A percentile compares a stretch with the other conserved stretches of the same genome.
phyloP scores from a whole-genome alignment of 1,284 basidiomycete genomes.

The Cutaneotrichosporon sp. region DNA sequence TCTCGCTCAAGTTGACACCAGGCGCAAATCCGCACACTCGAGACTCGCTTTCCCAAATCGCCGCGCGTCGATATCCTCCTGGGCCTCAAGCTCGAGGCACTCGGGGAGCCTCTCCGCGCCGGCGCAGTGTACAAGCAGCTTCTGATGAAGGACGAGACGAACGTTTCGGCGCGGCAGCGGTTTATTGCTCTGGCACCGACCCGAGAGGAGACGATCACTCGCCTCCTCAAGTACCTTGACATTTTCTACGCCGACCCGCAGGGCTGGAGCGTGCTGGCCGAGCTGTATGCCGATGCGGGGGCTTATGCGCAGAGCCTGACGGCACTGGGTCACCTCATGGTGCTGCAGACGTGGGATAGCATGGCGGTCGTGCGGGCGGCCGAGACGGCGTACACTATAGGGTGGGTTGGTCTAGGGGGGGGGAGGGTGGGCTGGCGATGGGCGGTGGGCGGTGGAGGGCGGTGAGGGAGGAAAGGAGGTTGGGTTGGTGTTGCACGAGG shows the following conservation, averaged over 20 bases:
- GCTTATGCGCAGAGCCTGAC: constrained; percentile 58
- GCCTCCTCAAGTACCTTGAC: constrained; percentile 78
- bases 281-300: constrained; percentile 75
- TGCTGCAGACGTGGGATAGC: constrained; percentile 47
- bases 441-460: too few species aligned
- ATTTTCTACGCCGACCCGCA: constrained; percentile 90
- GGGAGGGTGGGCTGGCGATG: neutral
- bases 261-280: constrained; percentile 90
- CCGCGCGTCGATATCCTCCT: constrained; percentile 78
- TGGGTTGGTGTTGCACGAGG: neutral
- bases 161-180: constrained; percentile 81
- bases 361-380: constrained; percentile 39
- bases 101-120: constrained; percentile 55
- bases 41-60: constrained; percentile 73
- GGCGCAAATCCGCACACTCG: constrained; percentile 67
- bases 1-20: constrained; percentile 37
- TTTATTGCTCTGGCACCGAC: constrained; percentile 63
- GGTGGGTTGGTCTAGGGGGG: constrained; percentile 31
- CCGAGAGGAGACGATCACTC: constrained; percentile 64
- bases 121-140: constrained; percentile 61
- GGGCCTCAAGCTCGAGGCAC: constrained; percentile 80
- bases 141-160: constrained; percentile 68
- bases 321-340: constrained; percentile 44
- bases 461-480: too few species aligned
- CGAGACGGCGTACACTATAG: constrained; percentile 47